Conservation (phyloP, 768 basidiomycete species). For the Cubamyces lactineus region DNA sequence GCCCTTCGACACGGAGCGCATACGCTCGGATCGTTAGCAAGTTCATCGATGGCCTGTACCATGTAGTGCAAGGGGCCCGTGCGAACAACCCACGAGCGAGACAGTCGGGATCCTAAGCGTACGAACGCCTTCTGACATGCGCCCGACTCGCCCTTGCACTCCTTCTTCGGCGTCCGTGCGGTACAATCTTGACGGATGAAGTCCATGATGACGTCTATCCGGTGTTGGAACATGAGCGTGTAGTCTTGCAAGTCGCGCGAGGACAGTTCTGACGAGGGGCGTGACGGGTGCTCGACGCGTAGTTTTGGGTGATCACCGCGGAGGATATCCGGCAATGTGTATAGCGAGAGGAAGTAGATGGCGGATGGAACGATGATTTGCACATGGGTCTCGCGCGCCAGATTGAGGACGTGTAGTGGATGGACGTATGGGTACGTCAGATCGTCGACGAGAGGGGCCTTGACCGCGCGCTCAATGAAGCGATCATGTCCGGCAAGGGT, state of each 20-base stretch:
- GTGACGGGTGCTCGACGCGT: conserved; percentile 48
- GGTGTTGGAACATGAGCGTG: conserved; percentile 60
- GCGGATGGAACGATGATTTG: conserved; percentile 52
- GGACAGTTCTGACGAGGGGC: conserved; percentile 48
- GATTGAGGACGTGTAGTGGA: conserved; percentile 59
- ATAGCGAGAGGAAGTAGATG: conserved; percentile 61
- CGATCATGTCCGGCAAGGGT: conserved; percentile 59
- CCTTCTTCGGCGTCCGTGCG: conserved; percentile 19
- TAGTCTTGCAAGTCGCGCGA: conserved; percentile 50
- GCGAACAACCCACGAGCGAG: conserved; percentile 50
- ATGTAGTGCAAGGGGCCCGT: conserved; percentile 60
- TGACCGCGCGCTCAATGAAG: conserved; percentile 55
- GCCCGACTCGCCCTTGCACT: conserved; percentile 18
- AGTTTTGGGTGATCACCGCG: conserved; percentile 58
- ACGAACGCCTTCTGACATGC: conserved; percentile 49
- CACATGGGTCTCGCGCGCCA: conserved; percentile 54
- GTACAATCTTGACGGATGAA: conserved; percentile 51
- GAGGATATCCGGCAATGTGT: conserved; percentile 53
- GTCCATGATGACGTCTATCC: conserved; percentile 49
- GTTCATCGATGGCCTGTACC: conserved; percentile 46
- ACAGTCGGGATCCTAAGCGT: conserved; percentile 45
- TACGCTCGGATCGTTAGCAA: conserved; percentile 39
- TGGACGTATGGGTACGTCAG: conserved; percentile 62
- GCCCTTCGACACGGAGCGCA: conserved; percentile 48
- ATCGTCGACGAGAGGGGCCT: conserved; percentile 43